phyloP scores from a whole-genome alignment of 805 yeast species.

The Geotrichum ghanense region DNA sequence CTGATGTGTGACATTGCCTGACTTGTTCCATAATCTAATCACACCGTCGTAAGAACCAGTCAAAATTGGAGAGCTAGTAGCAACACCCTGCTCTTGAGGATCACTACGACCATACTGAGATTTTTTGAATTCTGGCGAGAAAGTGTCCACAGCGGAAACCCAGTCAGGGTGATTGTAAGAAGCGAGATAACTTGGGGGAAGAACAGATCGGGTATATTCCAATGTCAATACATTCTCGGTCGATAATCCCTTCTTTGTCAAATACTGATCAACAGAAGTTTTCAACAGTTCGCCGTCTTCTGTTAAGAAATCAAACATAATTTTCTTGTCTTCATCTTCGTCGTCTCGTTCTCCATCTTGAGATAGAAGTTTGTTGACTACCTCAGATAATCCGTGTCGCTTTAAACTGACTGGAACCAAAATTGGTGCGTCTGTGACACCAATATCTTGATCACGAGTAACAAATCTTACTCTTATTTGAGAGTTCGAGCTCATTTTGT shows the following conservation, averaged over 20 bases:
- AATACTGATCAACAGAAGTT: slow-evolving; percentile 67
- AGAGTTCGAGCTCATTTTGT: slow-evolving; percentile 5
- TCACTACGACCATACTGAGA: slow-evolving; percentile 27
- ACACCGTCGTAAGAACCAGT: slow-evolving; percentile 94
- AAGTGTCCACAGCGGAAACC: slow-evolving; percentile 66
- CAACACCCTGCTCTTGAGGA: slow-evolving; percentile 39
- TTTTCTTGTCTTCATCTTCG: slow-evolving; percentile 38
- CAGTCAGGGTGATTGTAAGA: slow-evolving; percentile 91
- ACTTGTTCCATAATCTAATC: slow-evolving; percentile 75
- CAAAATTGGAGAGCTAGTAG: slow-evolving; percentile 18
- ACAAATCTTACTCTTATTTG: slow-evolving; percentile 66
- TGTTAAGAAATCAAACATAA: slow-evolving; percentile 88
- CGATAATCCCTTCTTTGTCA: slow-evolving; percentile 65
- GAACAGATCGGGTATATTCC: slow-evolving; percentile 84
- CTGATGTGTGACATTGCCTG: slow-evolving; percentile 72
- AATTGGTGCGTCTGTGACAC: slow-evolving; percentile 70
- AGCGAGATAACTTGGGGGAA: slow-evolving; percentile 89
- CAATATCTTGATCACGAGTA: slow-evolving; percentile 70
- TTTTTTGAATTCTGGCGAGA: background rate
- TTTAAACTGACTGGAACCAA: slow-evolving; percentile 79
- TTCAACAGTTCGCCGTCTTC: slow-evolving; percentile 67
- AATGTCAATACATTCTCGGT: slow-evolving; percentile 67
- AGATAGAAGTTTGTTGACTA: slow-evolving; percentile 78
- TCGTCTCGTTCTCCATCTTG: background rate
- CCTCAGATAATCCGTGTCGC: slow-evolving; percentile 87